Base-by-base conservation (phyloP, 306 rosid genomes). In the Fagus sylvatica region DNA sequence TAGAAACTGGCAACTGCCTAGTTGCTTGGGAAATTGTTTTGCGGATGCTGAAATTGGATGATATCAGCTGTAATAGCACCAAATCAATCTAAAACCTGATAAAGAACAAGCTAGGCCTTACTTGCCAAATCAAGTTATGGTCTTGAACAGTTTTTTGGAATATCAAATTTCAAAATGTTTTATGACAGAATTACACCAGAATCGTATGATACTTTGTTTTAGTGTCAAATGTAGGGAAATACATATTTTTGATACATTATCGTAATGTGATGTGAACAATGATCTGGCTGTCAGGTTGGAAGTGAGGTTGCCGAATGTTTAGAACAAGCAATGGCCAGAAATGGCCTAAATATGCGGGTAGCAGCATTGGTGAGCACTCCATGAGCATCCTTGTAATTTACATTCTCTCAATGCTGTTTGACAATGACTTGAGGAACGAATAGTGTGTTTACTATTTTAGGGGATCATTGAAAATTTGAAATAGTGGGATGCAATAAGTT, bases 261-360 rank as follows among this genome's bases (percentile, higher is more conserved):
- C 11, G 51, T 46, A 46, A 46, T 46, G 51, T 10, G 15, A 13
- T 41, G 67, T 51, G 42, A 76, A 77, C 22, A 59, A 53, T 37
- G 60, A 53, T 72, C 78, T 54, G 22, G 80, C 81, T 89, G 81
- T 57, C 89, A 94, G 98, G 90, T 89, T 76, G 96, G 97, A 84
- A 87, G 74, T 87, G 97, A 94, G 87, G 88, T 89, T 81, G 86
- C 85, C 3, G 94, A 76, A 73, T 87, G 87, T 77, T 86, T 94
- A 82, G 93, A 90, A 81, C 87, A 91, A 81, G 96, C 97, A 33
- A 73, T 91, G 77, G 53, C 22, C 37, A 88, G 90, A 74, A 84
- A 86, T 39, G 97, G 93, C 78, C 85, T 94, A 59, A 88, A 90
- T 84, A 85, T 91, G 88, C 87, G 80, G 60, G 96, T 94, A 36